phyloP scores from a whole-genome alignment of 306 rosid species.

The Medicago truncatula region MtrunA17r5.0-ANR NC_053046.1:36520501-36521000 shows the following conservation, averaged over 20 bases:
- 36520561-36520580: too few species aligned
- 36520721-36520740: conserved; percentile 77
- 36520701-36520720: conserved; percentile 75
- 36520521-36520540: too few species aligned
- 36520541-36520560: too few species aligned
- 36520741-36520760: conserved; percentile 91
- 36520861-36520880: conserved; percentile 50
- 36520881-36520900: conserved; percentile 41
- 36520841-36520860: conserved; percentile 42
- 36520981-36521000: conserved; percentile 48
- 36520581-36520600: neutral
- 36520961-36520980: conserved; percentile 55
- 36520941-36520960: conserved; percentile 48
- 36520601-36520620: neutral
- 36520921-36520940: conserved; percentile 35
- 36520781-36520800: conserved; percentile 99
- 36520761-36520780: conserved; percentile 93
- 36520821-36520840: conserved; percentile 17
- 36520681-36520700: neutral
- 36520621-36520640: neutral
- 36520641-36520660: conserved; percentile 4
- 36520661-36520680: neutral
- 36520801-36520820: conserved; percentile 71
- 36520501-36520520: too few species aligned
- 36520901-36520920: conserved; percentile 27